Conservation (phyloP, 345 rosid species). For the Rhodamnia rubescens region DNA sequence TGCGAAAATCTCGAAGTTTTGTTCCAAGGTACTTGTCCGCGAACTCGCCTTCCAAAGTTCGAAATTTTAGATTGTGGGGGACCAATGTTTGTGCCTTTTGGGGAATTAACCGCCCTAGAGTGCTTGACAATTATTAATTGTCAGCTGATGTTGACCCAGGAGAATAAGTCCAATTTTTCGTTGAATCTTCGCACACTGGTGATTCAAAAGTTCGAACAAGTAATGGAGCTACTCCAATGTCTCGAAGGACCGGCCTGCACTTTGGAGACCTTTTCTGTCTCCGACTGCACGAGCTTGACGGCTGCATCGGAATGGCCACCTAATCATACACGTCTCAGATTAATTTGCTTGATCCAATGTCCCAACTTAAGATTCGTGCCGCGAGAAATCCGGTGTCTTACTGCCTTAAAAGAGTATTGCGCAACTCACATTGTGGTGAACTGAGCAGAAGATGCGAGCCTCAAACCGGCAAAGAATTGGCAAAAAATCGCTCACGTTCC, state of each 20-base stretch:
- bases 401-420: neutral
- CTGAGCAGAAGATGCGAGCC: neutral
- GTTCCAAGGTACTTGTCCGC: neutral
- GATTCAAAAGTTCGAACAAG: neutral
- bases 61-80: neutral
- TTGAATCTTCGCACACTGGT: neutral
- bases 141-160: rapidly evolving
- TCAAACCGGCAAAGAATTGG: neutral
- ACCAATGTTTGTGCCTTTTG: neutral
- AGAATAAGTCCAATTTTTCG: neutral
- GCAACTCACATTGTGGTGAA: neutral
- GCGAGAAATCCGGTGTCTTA: rapidly evolving
- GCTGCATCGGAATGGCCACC: rapidly evolving
- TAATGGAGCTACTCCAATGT: neutral
- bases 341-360: neutral
- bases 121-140: neutral
- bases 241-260: rapidly evolving
- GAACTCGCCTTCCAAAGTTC: neutral
- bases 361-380: neutral
- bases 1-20: neutral
- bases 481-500: neutral
- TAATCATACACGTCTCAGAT: rapidly evolving
- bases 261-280: neutral
- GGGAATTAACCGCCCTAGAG: neutral
- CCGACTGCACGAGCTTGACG: rapidly evolving